Evolutionary conservation across 768 basidiomycete species (phyloP), one percentile per base, ranked within the genome.

Genomic region (Boletus rubescentipes): DNA sequence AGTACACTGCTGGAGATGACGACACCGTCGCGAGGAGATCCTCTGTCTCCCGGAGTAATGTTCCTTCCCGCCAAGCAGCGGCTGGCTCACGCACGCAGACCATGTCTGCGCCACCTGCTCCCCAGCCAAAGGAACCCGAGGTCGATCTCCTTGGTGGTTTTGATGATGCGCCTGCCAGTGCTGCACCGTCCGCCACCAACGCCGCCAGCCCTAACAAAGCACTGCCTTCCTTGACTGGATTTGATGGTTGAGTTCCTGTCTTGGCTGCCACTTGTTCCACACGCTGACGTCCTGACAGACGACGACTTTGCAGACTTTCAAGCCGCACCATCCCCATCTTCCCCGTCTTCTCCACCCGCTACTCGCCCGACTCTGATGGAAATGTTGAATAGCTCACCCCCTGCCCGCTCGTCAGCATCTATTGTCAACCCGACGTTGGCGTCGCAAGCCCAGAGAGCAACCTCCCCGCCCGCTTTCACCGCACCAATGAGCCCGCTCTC

Each of bases 1-100:
- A 98, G 68, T 99, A 99, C 70, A 91, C 96, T 60, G 97, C 96
- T 12, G 96, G 96, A 2, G 93, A 93, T 54, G 95, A 98, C 55
- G 93, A 96, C n/a, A 71, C 66, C 37, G 70, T 61, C 53, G 65
- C 39, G 57, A 73, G 66, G 57, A 78, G 70, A 48, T 76, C 70
- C 41, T 75, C 75, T 20, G 37, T 77, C 41, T 63, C 72, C 20
- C 61, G 62, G 31, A 74, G 72, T 47, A 69, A 60, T 31, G 54
- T 55, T 5, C 23, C 61, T 49, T 57, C 74, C 11, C 63, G 66
- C 18, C 57, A 68, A 26, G 67, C 72, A 5, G 65, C 76, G 14
- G 58, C 78, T 10, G 62, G 79, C 4, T 69, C 78, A 3, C 69
- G 73, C 39, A 55, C 65, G 12, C 54, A 72, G 11, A 38, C 70